Percentiles rank a stretch among this genome's conserved stretches.
Evolutionary conservation across 306 rosid species (phyloP).

Genomic region (Canavalia ensiformis): DNA sequence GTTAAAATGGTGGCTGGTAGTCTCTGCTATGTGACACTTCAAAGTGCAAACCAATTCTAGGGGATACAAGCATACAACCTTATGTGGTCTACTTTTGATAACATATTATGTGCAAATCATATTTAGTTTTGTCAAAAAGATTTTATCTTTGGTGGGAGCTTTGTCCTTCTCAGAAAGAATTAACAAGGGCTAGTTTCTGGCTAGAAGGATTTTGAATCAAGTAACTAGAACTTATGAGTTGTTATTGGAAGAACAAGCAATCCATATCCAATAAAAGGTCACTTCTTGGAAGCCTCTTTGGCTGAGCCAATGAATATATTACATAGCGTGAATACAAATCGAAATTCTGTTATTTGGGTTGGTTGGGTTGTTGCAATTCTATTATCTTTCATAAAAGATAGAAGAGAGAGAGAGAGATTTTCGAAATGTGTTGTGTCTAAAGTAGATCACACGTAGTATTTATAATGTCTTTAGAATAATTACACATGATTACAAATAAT

Average conservation of each 20-base stretch:
- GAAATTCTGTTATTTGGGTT: neutral
- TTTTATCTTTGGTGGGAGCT: neutral
- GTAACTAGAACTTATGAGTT: neutral
- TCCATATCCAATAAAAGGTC: neutral
- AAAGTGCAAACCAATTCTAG: neutral
- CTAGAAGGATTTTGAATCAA: slow-evolving; percentile 21
- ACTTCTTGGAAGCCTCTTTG: neutral
- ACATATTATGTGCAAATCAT: neutral
- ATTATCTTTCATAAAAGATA: too few relatives aligned
- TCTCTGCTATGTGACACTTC: neutral
- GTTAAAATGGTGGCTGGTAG: neutral
- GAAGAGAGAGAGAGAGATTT: too few relatives aligned
- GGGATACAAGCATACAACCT: neutral
- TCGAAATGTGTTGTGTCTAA: too few relatives aligned
- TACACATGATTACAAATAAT: too few relatives aligned
- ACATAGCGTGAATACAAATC: neutral
- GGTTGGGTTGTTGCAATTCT: neutral
- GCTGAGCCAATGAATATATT: neutral
- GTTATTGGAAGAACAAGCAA: neutral
- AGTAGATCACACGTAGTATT: too few relatives aligned
- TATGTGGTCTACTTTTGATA: neutral
- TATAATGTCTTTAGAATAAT: too few relatives aligned
- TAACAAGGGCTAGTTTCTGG: neutral
- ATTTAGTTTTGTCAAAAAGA: neutral
- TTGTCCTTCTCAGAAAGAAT: neutral